Evolutionary conservation across 2,329 filamentous ascomycete species (phyloP).

Genomic region (Tetracladium maxilliforme): DNA sequence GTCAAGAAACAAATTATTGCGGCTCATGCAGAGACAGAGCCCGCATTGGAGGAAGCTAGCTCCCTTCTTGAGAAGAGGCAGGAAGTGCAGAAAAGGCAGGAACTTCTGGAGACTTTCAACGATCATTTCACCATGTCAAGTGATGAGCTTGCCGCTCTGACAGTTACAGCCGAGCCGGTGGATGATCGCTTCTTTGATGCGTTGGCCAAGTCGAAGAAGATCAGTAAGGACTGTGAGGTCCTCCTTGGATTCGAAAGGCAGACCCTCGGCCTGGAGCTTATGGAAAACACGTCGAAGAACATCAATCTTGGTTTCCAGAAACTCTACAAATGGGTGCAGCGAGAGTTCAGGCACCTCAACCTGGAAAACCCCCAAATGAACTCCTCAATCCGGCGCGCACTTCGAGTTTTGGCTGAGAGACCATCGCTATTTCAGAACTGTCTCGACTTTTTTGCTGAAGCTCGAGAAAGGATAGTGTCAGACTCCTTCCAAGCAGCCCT

Average conservation of each 20-base stretch:
- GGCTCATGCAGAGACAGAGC: constrained; percentile 60
- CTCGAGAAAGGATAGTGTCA: constrained; percentile 71
- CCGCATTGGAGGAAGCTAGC: constrained; percentile 64
- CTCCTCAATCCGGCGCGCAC: constrained; percentile 64
- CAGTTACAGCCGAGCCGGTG: constrained; percentile 65
- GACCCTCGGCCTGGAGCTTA: constrained; percentile 72
- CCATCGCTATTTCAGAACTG: constrained; percentile 88
- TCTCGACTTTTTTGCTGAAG: constrained; percentile 83
- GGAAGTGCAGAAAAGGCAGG: constrained; percentile 67
- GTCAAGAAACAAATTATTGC: constrained; percentile 66
- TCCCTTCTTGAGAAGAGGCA: constrained; percentile 57
- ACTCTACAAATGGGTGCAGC: constrained; percentile 87
- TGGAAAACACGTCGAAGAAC: constrained; percentile 78
- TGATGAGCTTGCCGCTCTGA: constrained; percentile 62
- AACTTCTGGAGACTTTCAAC: constrained; percentile 62
- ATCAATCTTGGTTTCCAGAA: constrained; percentile 90
- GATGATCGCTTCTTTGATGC: constrained; percentile 73
- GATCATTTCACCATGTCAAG: constrained; percentile 76
- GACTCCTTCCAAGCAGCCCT: constrained; percentile 82
- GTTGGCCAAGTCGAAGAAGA: constrained; percentile 67
- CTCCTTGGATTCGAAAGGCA: constrained; percentile 85
- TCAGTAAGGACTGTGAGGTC: constrained; percentile 78
- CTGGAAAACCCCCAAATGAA: constrained; percentile 91
- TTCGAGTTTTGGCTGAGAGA: constrained; percentile 77
- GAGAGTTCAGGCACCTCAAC: constrained; percentile 83